phyloP scores from a whole-genome alignment of 345 rosid genomes.

The Turritis glabra region DNA sequence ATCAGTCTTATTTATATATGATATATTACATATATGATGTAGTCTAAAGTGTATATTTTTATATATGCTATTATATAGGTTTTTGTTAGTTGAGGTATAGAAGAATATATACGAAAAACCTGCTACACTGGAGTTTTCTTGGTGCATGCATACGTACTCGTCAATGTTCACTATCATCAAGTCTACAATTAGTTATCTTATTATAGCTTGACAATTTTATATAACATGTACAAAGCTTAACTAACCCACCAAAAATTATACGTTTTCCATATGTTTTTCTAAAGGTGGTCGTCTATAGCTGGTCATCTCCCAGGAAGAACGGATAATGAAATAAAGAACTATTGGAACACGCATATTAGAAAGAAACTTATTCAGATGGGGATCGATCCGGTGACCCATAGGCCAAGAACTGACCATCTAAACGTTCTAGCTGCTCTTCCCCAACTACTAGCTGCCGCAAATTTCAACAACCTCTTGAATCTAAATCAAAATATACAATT shows the following conservation, averaged over 20 bases:
- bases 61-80: background rate
- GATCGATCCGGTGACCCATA: conserved; percentile 39
- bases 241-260: conserved; percentile 21
- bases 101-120: conserved; percentile 14
- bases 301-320: conserved; percentile 46
- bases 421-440: conserved; percentile 53
- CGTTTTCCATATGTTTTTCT: background rate
- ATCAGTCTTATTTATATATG: background rate
- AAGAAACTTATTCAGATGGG: conserved; percentile 43
- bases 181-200: background rate
- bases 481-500: conserved; percentile 41
- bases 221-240: conserved; percentile 20
- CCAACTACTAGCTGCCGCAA: conserved; percentile 59
- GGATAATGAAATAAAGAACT: conserved; percentile 41
- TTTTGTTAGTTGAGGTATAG: conserved; percentile 19
- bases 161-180: conserved; percentile 18
- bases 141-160: conserved; percentile 32
- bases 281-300: conserved; percentile 44
- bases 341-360: conserved; percentile 42
- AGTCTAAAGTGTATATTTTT: background rate
- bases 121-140: conserved; percentile 34
- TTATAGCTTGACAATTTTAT: background rate
- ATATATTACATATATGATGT: background rate
- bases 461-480: conserved; percentile 48
- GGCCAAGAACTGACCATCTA: conserved; percentile 46